These are phyloP conservation scores for Ophiorrhiza pumila DNA, from an alignment of 257 asterid species.

Conservation along the genomic window DNA sequence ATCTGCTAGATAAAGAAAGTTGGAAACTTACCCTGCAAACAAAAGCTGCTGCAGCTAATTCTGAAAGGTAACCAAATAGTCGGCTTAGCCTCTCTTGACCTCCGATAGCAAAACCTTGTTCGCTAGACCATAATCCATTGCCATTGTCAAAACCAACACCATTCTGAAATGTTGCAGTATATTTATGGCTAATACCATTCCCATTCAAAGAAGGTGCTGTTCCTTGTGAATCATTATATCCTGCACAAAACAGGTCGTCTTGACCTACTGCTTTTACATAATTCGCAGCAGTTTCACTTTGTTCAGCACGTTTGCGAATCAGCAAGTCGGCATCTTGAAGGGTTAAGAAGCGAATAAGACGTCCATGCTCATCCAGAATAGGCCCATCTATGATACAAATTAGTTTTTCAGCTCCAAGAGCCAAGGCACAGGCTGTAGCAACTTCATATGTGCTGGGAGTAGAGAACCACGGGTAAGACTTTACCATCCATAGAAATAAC, in stretches of 20 bases:
- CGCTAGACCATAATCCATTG: constrained; percentile 81
- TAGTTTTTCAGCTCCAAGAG: constrained; percentile 89
- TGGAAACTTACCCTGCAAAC: constrained; percentile 76
- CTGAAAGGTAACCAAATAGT: constrained; percentile 81
- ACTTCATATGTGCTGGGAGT: constrained; percentile 84
- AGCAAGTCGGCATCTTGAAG: constrained; percentile 82
- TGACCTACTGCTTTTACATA: constrained; percentile 78
- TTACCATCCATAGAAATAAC: neutral
- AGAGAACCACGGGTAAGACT: constrained; percentile 17
- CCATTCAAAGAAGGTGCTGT: constrained; percentile 35
- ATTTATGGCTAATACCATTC: constrained; percentile 32
- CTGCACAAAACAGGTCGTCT: constrained; percentile 41
- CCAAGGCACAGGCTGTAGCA: constrained; percentile 94
- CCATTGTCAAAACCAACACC: constrained; percentile 96
- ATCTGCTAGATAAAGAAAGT: neutral
- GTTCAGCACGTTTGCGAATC: constrained; percentile 71
- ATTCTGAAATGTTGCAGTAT: constrained; percentile 71
- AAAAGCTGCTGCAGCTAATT: constrained; percentile 96
- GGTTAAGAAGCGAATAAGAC: constrained; percentile 71
- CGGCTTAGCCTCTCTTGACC: constrained; percentile 91
- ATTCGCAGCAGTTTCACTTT: constrained; percentile 86
- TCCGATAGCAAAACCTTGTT: constrained; percentile 94
- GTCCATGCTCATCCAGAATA: constrained; percentile 67
- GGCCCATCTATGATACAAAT: constrained; percentile 90
- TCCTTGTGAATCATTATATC: constrained; percentile 33